Evolutionary conservation across 148 eudicot species (phyloP).

Genomic region (Rhododendron molle): DNA sequence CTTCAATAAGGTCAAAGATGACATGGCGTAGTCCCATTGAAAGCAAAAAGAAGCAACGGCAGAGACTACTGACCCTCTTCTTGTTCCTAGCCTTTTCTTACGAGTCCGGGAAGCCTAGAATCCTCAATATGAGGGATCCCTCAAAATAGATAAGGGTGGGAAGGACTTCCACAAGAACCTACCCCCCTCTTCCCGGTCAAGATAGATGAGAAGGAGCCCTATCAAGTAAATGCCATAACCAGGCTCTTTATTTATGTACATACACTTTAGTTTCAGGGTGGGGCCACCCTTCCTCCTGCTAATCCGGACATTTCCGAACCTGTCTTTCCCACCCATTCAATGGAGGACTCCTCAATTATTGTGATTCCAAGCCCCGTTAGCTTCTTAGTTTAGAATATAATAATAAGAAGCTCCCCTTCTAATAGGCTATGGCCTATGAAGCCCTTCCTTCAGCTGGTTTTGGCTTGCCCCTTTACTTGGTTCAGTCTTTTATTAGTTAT

Average conservation of each 20-base stretch:
- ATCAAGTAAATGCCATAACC: background rate
- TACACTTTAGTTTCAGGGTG: background rate
- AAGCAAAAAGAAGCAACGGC: background rate
- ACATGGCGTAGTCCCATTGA: background rate
- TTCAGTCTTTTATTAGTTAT: background rate
- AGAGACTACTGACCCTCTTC: background rate
- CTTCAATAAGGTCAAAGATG: background rate
- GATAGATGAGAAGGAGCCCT: conserved; percentile 13
- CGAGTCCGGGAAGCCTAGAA: background rate
- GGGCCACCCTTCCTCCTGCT: background rate
- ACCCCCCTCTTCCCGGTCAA: conserved; percentile 14
- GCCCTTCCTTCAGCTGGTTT: background rate
- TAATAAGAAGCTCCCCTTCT: background rate
- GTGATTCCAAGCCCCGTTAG: background rate
- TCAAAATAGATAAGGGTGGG: conserved; percentile 5
- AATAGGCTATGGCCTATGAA: background rate
- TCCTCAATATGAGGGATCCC: background rate
- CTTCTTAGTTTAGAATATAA: background rate
- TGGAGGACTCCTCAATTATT: background rate
- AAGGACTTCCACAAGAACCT: conserved; percentile 9
- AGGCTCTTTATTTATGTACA: background rate
- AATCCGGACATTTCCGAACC: background rate
- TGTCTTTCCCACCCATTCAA: background rate
- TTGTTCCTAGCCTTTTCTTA: conserved; percentile 10
- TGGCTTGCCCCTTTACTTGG: background rate